phyloP scores from a whole-genome alignment of 495 filamentous ascomycete species.

The Pyrenula aspistea region DNA sequence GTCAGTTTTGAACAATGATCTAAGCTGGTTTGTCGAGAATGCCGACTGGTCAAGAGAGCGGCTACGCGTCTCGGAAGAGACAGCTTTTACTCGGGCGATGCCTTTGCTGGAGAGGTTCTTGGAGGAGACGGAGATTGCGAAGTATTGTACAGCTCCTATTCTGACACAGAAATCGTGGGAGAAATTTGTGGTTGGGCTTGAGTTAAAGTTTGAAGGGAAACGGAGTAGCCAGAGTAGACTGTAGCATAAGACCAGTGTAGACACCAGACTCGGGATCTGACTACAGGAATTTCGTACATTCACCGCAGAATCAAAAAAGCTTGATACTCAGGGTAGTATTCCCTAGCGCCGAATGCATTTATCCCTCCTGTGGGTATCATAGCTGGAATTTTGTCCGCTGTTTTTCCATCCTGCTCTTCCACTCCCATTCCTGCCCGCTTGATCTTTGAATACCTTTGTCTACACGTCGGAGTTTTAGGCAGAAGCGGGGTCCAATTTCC shows the following conservation, averaged over 20 bases:
- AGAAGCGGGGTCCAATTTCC: constrained; percentile 76
- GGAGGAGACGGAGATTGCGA: background rate
- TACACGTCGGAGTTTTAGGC: constrained; percentile 77
- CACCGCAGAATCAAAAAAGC: no score
- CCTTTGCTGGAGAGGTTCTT: background rate
- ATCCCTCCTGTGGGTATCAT: no score
- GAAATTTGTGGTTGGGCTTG: background rate
- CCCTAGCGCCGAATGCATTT: no score
- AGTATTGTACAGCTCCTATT: background rate
- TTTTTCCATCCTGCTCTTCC: constrained; percentile 91
- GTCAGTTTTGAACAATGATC: constrained; percentile 13
- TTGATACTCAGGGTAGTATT: no score
- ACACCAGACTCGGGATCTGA: no score
- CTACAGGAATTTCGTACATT: no score
- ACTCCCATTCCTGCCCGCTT: constrained; percentile 85
- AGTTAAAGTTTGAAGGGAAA: constrained; percentile 5
- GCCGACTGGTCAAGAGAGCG: background rate
- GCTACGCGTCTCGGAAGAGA: background rate
- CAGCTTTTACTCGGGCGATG: constrained; percentile 4
- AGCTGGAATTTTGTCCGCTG: constrained; percentile 84
- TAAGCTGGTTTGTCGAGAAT: constrained; percentile 20
- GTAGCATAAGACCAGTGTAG: no score
- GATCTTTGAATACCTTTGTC: constrained; percentile 78
- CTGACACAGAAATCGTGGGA: background rate
- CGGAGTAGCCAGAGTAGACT: background rate